Conservation (phyloP, 208 protist genomes). For the Trypanosoma scelopori region DNA sequence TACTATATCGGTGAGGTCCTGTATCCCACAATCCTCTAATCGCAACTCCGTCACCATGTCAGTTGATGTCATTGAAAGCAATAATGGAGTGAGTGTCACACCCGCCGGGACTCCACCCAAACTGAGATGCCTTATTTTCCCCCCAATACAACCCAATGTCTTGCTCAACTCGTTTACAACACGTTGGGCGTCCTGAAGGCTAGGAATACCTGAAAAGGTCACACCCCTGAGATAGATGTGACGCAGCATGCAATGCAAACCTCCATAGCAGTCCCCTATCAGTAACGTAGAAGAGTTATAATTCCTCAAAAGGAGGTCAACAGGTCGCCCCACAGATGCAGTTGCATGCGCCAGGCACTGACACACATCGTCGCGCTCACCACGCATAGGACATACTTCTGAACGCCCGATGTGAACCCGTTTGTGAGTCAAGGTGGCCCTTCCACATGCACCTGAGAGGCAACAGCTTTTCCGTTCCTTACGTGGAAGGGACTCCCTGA, state of each 20-base stretch:
- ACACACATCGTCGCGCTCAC: slow-evolving; percentile 56
- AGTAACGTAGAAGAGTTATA: slow-evolving; percentile 50
- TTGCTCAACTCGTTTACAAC: slow-evolving; percentile 47
- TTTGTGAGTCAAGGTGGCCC: slow-evolving; percentile 25
- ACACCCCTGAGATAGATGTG: slow-evolving; percentile 45
- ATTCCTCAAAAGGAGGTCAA: slow-evolving; percentile 38
- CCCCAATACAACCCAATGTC: slow-evolving; percentile 14
- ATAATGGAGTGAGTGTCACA: slow-evolving; percentile 20
- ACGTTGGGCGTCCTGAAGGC: slow-evolving; percentile 39
- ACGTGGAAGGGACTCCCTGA: slow-evolving; percentile 43
- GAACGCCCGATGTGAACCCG: slow-evolving; percentile 37
- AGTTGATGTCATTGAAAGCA: slow-evolving; percentile 19
- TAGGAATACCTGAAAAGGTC: slow-evolving; percentile 34
- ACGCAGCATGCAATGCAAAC: slow-evolving; percentile 58
- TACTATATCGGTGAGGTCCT: slow-evolving; percentile 23
- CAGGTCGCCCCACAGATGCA: slow-evolving; percentile 35
- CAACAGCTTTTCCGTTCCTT: slow-evolving; percentile 47
- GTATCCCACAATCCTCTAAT: slow-evolving; percentile 42
- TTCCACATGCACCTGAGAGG: slow-evolving; percentile 48
- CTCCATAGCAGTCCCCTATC: slow-evolving; percentile 36
- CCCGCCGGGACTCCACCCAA: slow-evolving; percentile 18
- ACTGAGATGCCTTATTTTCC: slow-evolving; percentile 24
- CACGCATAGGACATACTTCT: slow-evolving; percentile 25
- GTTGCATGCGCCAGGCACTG: slow-evolving; percentile 62
- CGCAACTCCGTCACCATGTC: slow-evolving; percentile 40